Evolutionary conservation across 2,329 filamentous ascomycete genomes (phyloP).

Genomic region (Thielaviopsis musarum): DNA sequence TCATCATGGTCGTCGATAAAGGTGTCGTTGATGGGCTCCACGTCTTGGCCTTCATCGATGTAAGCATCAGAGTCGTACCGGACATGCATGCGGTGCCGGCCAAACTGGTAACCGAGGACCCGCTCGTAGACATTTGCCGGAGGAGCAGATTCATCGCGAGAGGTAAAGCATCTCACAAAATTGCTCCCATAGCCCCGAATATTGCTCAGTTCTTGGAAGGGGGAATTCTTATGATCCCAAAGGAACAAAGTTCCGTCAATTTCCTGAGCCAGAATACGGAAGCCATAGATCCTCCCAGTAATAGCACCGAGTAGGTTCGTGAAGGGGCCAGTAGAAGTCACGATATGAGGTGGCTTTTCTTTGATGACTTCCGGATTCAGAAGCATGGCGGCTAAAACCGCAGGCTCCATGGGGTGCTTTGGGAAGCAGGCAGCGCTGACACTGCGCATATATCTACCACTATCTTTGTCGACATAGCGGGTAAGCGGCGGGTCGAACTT

Average conservation of each 20-base stretch:
- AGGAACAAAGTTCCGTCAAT: neutral
- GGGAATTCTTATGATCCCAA: neutral
- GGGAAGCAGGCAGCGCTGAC: neutral
- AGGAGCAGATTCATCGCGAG: neutral
- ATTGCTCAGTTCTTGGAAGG: neutral
- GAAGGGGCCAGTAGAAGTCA: neutral
- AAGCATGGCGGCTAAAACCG: neutral
- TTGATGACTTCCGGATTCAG: neutral
- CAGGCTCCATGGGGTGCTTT: neutral
- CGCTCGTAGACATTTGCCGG: neutral
- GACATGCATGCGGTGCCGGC: neutral
- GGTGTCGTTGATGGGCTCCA: neutral
- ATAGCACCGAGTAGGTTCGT: neutral
- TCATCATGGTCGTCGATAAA: neutral
- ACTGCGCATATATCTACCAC: neutral
- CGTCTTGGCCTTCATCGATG: neutral
- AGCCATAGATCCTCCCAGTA: neutral
- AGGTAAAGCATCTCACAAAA: neutral
- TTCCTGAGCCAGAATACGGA: neutral
- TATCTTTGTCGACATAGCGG: neutral
- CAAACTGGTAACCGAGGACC: neutral
- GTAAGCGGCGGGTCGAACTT: neutral
- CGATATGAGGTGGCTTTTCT: neutral
- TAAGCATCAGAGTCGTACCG: neutral
- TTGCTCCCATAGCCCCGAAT: neutral